These are phyloP conservation scores for Claviceps fusiformis DNA, from an alignment of 2,329 filamentous ascomycete species.

Conservation along the genomic window DNA sequence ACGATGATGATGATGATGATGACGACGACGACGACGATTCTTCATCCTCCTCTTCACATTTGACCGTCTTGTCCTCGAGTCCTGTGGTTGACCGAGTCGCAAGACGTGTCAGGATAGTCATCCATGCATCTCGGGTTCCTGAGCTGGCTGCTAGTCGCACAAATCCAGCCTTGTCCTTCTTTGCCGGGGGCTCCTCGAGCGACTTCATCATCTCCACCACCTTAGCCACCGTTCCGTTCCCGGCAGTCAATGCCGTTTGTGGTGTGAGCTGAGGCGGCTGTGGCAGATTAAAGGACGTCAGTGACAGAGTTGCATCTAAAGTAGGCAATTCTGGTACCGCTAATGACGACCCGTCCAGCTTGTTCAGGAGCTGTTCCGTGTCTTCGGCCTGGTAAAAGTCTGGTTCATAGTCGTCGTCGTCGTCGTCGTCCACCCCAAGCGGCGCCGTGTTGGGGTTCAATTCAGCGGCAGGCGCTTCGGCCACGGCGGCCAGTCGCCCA, in stretches of 20 bases:
- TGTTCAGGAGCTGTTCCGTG: slow-evolving; percentile 64
- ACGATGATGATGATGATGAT: slow-evolving; percentile 4
- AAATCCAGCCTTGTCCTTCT: slow-evolving; percentile 59
- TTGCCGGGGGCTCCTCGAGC: slow-evolving; percentile 51
- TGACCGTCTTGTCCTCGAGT: slow-evolving; percentile 46
- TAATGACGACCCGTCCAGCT: slow-evolving; percentile 56
- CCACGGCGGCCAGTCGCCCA: slow-evolving; percentile 32
- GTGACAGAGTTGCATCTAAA: slow-evolving; percentile 35
- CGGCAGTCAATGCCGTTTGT: slow-evolving; percentile 58
- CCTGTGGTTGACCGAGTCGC: slow-evolving; percentile 67
- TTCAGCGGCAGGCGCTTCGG: slow-evolving; percentile 29
- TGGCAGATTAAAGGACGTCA: slow-evolving; percentile 69
- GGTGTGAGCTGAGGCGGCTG: slow-evolving; percentile 60
- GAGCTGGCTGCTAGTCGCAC: slow-evolving; percentile 72
- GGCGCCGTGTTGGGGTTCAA: slow-evolving; percentile 46
- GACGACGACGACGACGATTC: slow-evolving; percentile 27
- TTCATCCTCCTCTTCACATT: slow-evolving; percentile 49
- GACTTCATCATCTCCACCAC: slow-evolving; percentile 67
- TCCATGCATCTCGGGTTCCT: slow-evolving; percentile 80
- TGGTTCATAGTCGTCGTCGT: slow-evolving; percentile 80
- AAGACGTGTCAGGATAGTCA: slow-evolving; percentile 72
- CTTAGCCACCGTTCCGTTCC: slow-evolving; percentile 59
- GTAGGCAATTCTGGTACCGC: slow-evolving; percentile 20
- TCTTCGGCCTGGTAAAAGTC: slow-evolving; percentile 69
- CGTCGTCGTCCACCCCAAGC: slow-evolving; percentile 59